Evolutionary conservation across 1,284 basidiomycete species (phyloP).

Genomic region (Gomphus sp.): DNA sequence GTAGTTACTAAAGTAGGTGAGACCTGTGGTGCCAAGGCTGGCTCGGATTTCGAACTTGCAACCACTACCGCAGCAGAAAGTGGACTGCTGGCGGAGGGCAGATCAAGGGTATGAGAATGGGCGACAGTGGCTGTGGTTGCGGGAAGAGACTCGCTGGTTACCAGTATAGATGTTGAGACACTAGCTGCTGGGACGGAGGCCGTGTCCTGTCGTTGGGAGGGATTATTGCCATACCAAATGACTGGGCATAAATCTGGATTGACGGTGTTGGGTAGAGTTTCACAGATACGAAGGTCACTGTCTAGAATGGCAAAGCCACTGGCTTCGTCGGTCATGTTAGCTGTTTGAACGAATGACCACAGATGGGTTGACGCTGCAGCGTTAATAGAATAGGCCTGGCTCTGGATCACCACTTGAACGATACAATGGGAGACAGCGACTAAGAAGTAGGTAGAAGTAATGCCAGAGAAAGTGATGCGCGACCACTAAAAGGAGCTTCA

Average conservation of each 20-base stretch:
- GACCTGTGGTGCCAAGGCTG: not conserved
- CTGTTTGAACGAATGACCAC: constrained; percentile 38
- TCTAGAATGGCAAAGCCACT: constrained; percentile 45
- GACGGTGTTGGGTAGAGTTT: constrained; percentile 40
- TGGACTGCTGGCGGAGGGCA: not conserved
- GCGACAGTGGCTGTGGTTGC: not conserved
- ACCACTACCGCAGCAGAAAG: not conserved
- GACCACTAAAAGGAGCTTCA: constrained; percentile 43
- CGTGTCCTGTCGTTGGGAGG: not conserved
- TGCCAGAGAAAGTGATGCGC: constrained; percentile 56
- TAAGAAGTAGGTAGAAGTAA: constrained; percentile 55
- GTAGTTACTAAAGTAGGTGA: not conserved
- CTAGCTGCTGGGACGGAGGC: not conserved
- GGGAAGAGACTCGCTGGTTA: not conserved
- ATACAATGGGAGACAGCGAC: constrained; percentile 61
- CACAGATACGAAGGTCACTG: constrained; percentile 47
- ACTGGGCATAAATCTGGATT: constrained; percentile 40
- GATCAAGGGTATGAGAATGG: not conserved
- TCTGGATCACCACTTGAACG: constrained; percentile 61
- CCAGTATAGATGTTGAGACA: constrained; percentile 5
- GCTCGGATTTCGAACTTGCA: not conserved
- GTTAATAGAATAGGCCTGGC: constrained; percentile 57
- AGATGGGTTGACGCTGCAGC: constrained; percentile 46
- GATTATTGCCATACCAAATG: constrained; percentile 34
- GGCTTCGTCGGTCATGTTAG: constrained; percentile 32